phyloP scores from a whole-genome alignment of 192 early-diverging fungal species.

The Geranomyces michiganensis region DNA sequence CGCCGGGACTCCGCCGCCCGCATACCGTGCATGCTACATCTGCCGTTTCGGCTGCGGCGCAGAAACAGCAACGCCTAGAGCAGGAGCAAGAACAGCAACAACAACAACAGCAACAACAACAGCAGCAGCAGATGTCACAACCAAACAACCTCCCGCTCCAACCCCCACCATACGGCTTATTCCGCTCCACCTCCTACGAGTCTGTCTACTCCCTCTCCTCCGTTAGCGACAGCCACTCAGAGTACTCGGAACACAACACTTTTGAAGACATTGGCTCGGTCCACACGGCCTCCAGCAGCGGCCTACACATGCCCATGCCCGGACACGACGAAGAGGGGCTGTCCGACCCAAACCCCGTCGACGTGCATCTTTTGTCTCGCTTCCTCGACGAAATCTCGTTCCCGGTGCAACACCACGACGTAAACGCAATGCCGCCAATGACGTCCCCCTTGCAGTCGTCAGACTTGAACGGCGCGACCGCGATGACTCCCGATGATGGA shows the following conservation, averaged over 20 bases:
- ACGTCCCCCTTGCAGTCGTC: background rate
- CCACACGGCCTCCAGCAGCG: background rate
- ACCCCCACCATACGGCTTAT: slow-evolving; percentile 4
- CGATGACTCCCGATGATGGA: too few relatives aligned
- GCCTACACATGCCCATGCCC: background rate
- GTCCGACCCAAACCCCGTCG: slow-evolving; percentile 23
- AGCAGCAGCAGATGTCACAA: slow-evolving; percentile 3
- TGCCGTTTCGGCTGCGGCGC: background rate
- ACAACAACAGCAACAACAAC: background rate
- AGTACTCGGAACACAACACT: slow-evolving; percentile 7
- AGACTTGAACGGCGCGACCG: too few relatives aligned
- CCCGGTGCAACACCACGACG: slow-evolving; percentile 18
- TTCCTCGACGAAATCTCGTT: slow-evolving; percentile 22
- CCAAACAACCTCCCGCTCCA: background rate
- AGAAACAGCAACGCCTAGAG: background rate
- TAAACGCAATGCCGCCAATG: background rate
- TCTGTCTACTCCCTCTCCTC: slow-evolving; percentile 27
- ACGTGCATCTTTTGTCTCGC: slow-evolving; percentile 22
- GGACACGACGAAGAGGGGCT: background rate
- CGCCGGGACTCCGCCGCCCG: background rate
- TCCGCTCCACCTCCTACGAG: slow-evolving; percentile 12
- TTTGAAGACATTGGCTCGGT: slow-evolving; percentile 15
- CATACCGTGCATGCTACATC: slow-evolving; percentile 2
- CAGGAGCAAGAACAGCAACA: background rate
- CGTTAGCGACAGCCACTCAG: slow-evolving; percentile 20